These are phyloP conservation scores for Dendrobium chrysotoxum DNA, from an alignment of 106 monocot species.

Conservation along the genomic window DNA sequence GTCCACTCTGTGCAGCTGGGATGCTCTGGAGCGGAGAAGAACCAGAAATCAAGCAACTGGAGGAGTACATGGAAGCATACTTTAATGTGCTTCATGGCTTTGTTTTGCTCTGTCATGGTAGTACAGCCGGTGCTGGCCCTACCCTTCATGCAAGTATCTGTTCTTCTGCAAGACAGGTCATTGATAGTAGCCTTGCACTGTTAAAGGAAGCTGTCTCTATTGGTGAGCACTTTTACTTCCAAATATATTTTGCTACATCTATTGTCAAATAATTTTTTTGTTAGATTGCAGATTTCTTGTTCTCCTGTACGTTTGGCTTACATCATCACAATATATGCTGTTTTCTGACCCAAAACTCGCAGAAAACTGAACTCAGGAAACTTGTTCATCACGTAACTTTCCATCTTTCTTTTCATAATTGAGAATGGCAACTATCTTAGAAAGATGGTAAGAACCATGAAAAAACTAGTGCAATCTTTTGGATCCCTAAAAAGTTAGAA, in stretches of 20 bases:
- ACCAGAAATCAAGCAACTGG: slow-evolving; percentile 51
- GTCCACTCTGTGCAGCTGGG: slow-evolving; percentile 50
- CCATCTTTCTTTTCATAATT: too few species aligned
- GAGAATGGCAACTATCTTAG: too few species aligned
- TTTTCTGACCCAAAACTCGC: background rate
- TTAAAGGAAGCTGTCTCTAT: slow-evolving; percentile 53
- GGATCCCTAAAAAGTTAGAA: background rate
- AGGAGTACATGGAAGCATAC: slow-evolving; percentile 60
- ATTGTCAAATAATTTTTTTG: background rate
- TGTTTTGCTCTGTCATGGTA: slow-evolving; percentile 71
- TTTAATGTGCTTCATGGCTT: slow-evolving; percentile 83
- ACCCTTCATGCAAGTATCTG: slow-evolving; percentile 54
- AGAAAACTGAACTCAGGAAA: background rate
- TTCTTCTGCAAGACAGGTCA: slow-evolving; percentile 53
- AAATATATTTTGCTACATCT: background rate
- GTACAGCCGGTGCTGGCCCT: slow-evolving; percentile 59
- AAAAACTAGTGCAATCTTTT: background rate
- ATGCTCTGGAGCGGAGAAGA: slow-evolving; percentile 73
- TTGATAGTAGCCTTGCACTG: slow-evolving; percentile 63
- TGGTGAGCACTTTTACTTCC: slow-evolving; percentile 32
- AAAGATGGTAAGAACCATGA: background rate
- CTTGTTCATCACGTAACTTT: too few species aligned
- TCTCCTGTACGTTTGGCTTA: background rate
- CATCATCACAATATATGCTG: background rate
- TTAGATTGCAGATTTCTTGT: background rate